Conservation (phyloP, 345 rosid genomes). For the Physaria fendleri region DNA sequence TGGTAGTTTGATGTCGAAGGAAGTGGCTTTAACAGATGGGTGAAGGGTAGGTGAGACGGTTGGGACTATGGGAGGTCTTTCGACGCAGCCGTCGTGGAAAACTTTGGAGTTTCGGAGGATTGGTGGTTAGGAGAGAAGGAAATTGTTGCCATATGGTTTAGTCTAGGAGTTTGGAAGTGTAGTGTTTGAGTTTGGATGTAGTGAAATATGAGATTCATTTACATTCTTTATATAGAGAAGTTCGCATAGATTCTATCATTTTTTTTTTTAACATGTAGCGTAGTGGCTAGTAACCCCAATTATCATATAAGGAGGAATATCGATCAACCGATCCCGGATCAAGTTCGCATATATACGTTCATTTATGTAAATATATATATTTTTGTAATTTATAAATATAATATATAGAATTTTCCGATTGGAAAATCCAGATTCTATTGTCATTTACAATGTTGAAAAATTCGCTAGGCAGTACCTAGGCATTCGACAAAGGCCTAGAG, state of each 20-base stretch:
- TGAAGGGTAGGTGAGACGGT: slow-evolving; percentile 34
- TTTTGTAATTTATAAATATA: no score
- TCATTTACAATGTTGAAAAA: no score
- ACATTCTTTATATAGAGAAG: slow-evolving; percentile 22
- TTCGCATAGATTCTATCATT: neutral
- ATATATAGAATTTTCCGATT: neutral
- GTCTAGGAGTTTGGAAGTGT: neutral
- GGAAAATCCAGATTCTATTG: neutral
- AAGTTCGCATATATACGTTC: neutral
- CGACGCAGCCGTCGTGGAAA: slow-evolving; percentile 55
- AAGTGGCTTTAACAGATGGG: slow-evolving; percentile 23
- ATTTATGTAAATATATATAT: no score
- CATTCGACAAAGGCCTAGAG: no score
- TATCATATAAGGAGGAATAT: no score
- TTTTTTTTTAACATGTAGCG: no score
- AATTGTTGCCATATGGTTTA: slow-evolving; percentile 42
- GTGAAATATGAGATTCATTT: slow-evolving; percentile 10
- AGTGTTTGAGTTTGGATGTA: neutral
- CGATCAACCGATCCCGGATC: no score
- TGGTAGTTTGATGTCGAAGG: slow-evolving; percentile 28
- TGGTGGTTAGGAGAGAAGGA: slow-evolving; percentile 32
- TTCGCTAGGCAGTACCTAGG: no score
- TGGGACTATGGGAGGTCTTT: slow-evolving; percentile 54
- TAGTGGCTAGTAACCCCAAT: no score
- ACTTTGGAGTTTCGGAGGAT: slow-evolving; percentile 41